Conservation (phyloP, 2,329 filamentous ascomycete species). For the Penicillium sp. region DNA sequence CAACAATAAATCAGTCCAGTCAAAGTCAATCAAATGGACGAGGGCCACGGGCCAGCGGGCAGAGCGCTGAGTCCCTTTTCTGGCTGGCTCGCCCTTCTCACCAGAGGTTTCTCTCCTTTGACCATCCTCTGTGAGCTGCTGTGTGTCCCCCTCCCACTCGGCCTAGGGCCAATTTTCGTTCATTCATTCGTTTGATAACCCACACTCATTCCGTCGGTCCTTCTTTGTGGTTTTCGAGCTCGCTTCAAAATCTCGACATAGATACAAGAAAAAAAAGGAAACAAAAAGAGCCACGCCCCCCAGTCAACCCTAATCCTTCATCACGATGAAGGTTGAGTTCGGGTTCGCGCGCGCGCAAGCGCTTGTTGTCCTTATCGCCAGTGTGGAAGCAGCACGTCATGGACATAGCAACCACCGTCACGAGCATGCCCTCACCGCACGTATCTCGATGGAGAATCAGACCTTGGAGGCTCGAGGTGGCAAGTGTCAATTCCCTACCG, state of each 20-base stretch:
- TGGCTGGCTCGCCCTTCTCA: slow-evolving; percentile 6
- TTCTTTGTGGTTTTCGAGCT: slow-evolving; percentile 6
- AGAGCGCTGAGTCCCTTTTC: slow-evolving; percentile 13
- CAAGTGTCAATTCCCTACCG: slow-evolving; percentile 60
- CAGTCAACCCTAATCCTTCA: neutral
- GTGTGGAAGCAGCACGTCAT: slow-evolving; percentile 30
- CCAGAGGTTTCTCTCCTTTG: slow-evolving; percentile 11
- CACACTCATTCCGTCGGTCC: slow-evolving; percentile 9
- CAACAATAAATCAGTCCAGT: no score
- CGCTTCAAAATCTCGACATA: neutral
- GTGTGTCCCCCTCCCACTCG: slow-evolving; percentile 15
- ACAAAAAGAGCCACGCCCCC: neutral
- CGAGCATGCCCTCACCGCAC: slow-evolving; percentile 19
- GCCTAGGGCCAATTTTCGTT: slow-evolving; percentile 20
- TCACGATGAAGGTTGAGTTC: slow-evolving; percentile 33
- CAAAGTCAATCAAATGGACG: no score
- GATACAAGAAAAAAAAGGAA: neutral
- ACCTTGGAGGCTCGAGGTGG: slow-evolving; percentile 49
- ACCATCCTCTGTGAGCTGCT: slow-evolving; percentile 20
- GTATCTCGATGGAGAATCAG: slow-evolving; percentile 19
- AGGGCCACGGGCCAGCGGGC: neutral
- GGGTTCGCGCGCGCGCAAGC: slow-evolving; percentile 28
- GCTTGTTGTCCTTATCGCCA: slow-evolving; percentile 34
- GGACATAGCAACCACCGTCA: slow-evolving; percentile 11
- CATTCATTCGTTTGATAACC: slow-evolving; percentile 15